Percentiles rank a stretch among this genome's conserved stretches.
phyloP scores from a whole-genome alignment of 306 rosid genomes.

The Malus domestica region ASM211411v1 NC_041791.1:32783501-32784000 shows the following conservation, averaged over 20 bases:
- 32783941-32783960: conserved; percentile 17
- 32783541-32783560: conserved; percentile 25
- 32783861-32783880: conserved; percentile 29
- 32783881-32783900: conserved; percentile 29
- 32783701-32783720: conserved; percentile 80
- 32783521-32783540: conserved; percentile 25
- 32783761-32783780: conserved; percentile 35
- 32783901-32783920: conserved; percentile 34
- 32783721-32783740: conserved; percentile 39
- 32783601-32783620: conserved; percentile 18
- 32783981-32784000: conserved; percentile 57
- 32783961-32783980: conserved; percentile 37
- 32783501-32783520: conserved; percentile 30
- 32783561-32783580: conserved; percentile 17
- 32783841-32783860: conserved; percentile 27
- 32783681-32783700: conserved; percentile 66
- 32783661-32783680: conserved; percentile 25
- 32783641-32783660: conserved; percentile 16
- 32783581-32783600: conserved; percentile 24
- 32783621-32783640: conserved; percentile 22
- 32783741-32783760: conserved; percentile 30
- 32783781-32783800: conserved; percentile 27
- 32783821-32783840: conserved; percentile 38
- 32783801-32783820: conserved; percentile 26
- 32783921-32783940: conserved; percentile 26